Conservation (phyloP, 1,139 yeast species). For the Saccharomyces hybrid region DNA sequence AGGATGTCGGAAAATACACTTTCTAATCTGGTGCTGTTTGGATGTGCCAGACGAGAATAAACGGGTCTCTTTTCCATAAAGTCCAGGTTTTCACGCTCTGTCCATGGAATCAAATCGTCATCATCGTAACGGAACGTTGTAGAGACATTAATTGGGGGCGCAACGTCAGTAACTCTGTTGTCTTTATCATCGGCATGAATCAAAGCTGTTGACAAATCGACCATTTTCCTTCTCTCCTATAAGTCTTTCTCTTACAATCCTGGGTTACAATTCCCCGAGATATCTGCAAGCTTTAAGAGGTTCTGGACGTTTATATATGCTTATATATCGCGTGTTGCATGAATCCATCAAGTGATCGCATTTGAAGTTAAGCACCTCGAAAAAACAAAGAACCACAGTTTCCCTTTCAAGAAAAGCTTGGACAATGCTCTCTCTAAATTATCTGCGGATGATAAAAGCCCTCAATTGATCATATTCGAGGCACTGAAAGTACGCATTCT, state of each 20-base stretch:
- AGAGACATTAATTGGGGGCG: slow-evolving; percentile 74
- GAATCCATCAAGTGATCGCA: not conserved
- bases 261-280: too few relatives aligned
- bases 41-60: slow-evolving; percentile 71
- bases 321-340: slow-evolving; percentile 3
- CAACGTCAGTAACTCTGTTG: slow-evolving; percentile 37
- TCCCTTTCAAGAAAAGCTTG: not conserved
- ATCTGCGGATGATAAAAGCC: too few relatives aligned
- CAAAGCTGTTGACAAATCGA: slow-evolving; percentile 43
- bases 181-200: slow-evolving; percentile 56
- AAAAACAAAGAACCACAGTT: not conserved
- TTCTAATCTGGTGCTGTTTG: slow-evolving; percentile 63
- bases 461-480: too few relatives aligned
- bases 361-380: not conserved
- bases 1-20: slow-evolving; percentile 53
- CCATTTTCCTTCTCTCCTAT: not conserved
- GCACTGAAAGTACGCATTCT: too few relatives aligned
- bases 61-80: slow-evolving; percentile 32
- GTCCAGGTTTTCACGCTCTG: slow-evolving; percentile 32
- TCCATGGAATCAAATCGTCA: slow-evolving; percentile 41
- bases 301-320: not conserved
- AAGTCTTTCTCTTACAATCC: too few relatives aligned
- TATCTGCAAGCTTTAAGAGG: too few relatives aligned
- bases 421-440: too few relatives aligned
- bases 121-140: slow-evolving; percentile 66